Base-by-base conservation (phyloP, 2,329 filamentous ascomycete genomes). In the Alternaria triticimaculans region DNA sequence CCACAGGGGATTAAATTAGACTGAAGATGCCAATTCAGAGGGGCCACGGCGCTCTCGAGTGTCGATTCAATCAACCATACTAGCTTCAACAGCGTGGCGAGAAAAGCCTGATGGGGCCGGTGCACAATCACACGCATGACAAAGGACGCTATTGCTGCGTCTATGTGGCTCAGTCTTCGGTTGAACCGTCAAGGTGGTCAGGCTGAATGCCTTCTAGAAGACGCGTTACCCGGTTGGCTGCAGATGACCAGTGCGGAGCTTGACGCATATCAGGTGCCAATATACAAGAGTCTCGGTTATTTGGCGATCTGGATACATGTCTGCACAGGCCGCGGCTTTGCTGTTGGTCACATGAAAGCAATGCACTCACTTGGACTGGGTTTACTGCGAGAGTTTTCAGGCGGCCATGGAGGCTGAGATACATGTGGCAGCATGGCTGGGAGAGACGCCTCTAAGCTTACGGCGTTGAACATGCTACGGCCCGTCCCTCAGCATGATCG, bases 201-300 rank as follows among this genome's bases (percentile, higher is more conserved):
- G 71, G 58, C 68, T 63, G 59, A 64, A 64, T 67, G 65, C 55
- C 62, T 75, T 73, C 68, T 75, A 72, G 73, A 72, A 76, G 56
- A 64, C 53, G 60, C 66, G 65, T 67, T 68, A 66, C 69, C 63
- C 65, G 60, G 68, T 63, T 67, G 61, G 66, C 66, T 68, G 69
- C 70, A 69, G 61, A 57, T 57, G 37, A 58, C 70, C 63, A 62
- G 72, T 72, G 62, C 64, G 69, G 70, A 64, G 71, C 67, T 68
- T 60, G 62, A 66, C 65, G 65, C 71, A 76, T 77, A 79, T 71
- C 73, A 68, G 58, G 61, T 65, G 65, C 66, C 62, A 64, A 73
- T 76, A 72, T 75, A 75, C 53, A 43, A 71, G 63, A 72, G 70
- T 71, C 69, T 75, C 72, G 76, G 76, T 70, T 77, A 77, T 75